phyloP scores from a whole-genome alignment of 2,329 filamentous ascomycete genomes.

The Curvularia lunata region DNA sequence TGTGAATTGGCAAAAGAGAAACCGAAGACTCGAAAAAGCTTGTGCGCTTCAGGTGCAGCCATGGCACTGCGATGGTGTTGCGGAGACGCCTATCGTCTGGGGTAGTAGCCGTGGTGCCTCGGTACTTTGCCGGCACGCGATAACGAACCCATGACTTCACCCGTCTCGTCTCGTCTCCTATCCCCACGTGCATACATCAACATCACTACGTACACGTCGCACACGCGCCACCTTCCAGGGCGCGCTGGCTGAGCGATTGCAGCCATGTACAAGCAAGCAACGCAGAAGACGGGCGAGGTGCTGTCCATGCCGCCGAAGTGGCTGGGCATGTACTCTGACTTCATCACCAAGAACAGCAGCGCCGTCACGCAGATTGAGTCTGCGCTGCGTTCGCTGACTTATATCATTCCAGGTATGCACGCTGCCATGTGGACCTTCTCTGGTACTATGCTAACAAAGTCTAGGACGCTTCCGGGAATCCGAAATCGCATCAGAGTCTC shows the following conservation, averaged over 20 bases:
- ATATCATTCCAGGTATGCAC: constrained; percentile 81
- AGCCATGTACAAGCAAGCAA: constrained; percentile 49
- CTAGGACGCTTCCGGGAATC: constrained; percentile 86
- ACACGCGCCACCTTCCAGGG: constrained; percentile 15
- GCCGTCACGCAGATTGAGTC: constrained; percentile 96
- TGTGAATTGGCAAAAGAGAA: not conserved
- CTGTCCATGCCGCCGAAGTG: constrained; percentile 68
- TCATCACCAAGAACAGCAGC: constrained; percentile 92
- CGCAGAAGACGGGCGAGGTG: constrained; percentile 52
- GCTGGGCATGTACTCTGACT: constrained; percentile 79
- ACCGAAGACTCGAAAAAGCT: not conserved
- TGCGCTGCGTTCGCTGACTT: constrained; percentile 87
- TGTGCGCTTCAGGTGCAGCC: not conserved
- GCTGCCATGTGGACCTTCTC: constrained; percentile 5
- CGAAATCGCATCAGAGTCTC: constrained; percentile 90
- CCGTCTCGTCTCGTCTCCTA: constrained; percentile 23
- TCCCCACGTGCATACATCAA: constrained; percentile 28
- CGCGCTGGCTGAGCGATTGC: constrained; percentile 28
- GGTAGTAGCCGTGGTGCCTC: constrained; percentile 37
- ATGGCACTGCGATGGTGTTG: not conserved
- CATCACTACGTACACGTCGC: constrained; percentile 25
- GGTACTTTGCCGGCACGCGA: constrained; percentile 30
- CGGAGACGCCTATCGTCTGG: constrained; percentile 16
- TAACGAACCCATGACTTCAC: constrained; percentile 33
- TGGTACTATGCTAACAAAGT: constrained; percentile 26